Percentiles rank a stretch among this genome's conserved stretches.
These are phyloP conservation scores for Colletotrichum melonis DNA, from an alignment of 2,329 filamentous ascomycete species.

Conservation along the genomic window DNA sequence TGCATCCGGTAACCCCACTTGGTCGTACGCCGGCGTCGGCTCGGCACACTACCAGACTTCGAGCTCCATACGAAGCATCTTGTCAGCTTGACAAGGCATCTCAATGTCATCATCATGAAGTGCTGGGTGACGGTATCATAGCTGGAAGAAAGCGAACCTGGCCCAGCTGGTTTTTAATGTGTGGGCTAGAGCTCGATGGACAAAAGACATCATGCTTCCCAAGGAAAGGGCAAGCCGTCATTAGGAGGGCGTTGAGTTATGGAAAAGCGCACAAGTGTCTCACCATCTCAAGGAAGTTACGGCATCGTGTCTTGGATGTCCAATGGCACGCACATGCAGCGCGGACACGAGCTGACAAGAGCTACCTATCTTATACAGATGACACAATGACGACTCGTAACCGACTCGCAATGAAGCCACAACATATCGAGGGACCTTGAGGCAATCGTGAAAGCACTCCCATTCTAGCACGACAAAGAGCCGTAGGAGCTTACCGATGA, in stretches of 20 bases:
- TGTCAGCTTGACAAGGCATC: background rate
- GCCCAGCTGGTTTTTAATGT: background rate
- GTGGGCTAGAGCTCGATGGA: background rate
- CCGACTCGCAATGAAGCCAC: background rate
- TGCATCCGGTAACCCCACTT: slow-evolving; percentile 14
- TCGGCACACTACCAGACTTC: slow-evolving; percentile 4
- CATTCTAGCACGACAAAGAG: background rate
- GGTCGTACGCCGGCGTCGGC: slow-evolving; percentile 17
- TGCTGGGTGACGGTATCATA: background rate
- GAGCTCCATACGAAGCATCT: background rate
- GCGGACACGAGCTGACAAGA: background rate
- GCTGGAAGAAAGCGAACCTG: background rate
- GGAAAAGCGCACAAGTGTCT: background rate
- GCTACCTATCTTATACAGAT: background rate
- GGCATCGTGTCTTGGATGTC: background rate
- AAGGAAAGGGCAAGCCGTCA: background rate
- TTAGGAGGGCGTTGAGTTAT: background rate
- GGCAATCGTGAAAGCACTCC: background rate
- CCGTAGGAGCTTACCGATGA: background rate
- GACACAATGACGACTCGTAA: background rate
- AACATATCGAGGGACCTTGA: background rate
- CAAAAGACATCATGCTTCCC: background rate
- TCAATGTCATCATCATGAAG: slow-evolving; percentile 19
- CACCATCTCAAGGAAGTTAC: background rate
- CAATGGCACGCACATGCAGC: background rate